A percentile compares a stretch with the other conserved stretches of the same genome.
phyloP scores from a whole-genome alignment of 1,284 basidiomycete species.

The Pascua guehoae region DNA sequence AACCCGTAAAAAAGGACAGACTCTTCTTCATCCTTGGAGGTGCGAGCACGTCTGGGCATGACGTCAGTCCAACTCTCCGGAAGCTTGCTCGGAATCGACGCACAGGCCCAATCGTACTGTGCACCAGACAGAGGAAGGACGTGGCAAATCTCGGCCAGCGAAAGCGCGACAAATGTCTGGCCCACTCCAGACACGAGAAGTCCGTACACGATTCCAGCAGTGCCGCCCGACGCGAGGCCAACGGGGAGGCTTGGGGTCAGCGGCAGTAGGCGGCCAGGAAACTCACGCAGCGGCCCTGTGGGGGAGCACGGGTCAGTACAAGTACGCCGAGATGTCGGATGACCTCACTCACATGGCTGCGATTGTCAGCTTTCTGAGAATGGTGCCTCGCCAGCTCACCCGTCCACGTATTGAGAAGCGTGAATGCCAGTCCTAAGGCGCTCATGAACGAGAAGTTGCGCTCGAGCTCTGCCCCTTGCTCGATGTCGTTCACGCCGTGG shows the following conservation, averaged over 20 bases:
- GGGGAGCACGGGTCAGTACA: not conserved
- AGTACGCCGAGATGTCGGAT: not conserved
- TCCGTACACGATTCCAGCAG: slow-evolving; percentile 14
- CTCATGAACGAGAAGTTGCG: slow-evolving; percentile 20
- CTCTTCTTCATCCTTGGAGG: slow-evolving; percentile 1
- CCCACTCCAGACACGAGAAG: not conserved
- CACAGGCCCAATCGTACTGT: slow-evolving; percentile 40
- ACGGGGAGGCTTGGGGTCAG: slow-evolving; percentile 8
- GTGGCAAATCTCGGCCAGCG: slow-evolving; percentile 22
- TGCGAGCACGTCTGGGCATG: slow-evolving; percentile 15
- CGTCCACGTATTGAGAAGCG: slow-evolving; percentile 21
- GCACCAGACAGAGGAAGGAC: slow-evolving; percentile 27
- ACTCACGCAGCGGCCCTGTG: too few relatives aligned
- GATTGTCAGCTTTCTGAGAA: too few relatives aligned
- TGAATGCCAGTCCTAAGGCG: slow-evolving; percentile 17
- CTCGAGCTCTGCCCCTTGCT: slow-evolving; percentile 8
- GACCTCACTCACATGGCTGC: too few relatives aligned
- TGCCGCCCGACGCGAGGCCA: slow-evolving; percentile 36
- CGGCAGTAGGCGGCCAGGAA: too few relatives aligned
- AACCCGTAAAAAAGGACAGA: slow-evolving; percentile 9
- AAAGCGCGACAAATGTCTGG: not conserved
- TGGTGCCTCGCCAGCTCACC: not conserved
- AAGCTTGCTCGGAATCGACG: not conserved
- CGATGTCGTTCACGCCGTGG: too few relatives aligned
- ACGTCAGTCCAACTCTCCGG: not conserved